A percentile compares a stretch with the other conserved stretches of the same genome.
Conservation (phyloP, 2,329 filamentous ascomycete genomes). For the Curvularia verruculosa region DNA sequence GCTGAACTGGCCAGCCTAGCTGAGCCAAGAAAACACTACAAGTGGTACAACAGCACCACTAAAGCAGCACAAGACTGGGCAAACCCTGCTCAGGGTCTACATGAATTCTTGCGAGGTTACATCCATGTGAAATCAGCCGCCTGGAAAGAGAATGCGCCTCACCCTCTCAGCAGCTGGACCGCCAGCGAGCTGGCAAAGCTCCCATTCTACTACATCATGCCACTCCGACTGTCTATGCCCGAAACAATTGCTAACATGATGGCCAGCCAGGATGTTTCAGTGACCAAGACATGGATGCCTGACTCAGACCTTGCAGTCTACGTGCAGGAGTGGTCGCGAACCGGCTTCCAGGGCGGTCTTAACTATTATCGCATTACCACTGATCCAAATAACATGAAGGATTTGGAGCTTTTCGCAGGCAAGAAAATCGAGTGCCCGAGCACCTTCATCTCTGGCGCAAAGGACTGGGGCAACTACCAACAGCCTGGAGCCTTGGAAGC, state of each 20-base stretch:
- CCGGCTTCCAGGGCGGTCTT: slow-evolving; percentile 68
- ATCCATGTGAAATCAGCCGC: slow-evolving; percentile 71
- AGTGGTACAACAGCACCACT: slow-evolving; percentile 66
- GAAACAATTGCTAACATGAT: slow-evolving; percentile 63
- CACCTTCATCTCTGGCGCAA: slow-evolving; percentile 65
- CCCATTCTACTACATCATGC: slow-evolving; percentile 74
- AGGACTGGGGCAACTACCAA: slow-evolving; percentile 73
- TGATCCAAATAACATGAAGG: slow-evolving; percentile 54
- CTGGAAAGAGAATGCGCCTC: slow-evolving; percentile 62
- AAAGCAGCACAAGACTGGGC: slow-evolving; percentile 57
- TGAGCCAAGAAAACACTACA: slow-evolving; percentile 71
- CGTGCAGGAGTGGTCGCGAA: slow-evolving; percentile 64
- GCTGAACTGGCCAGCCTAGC: slow-evolving; percentile 60
- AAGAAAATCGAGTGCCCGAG: slow-evolving; percentile 66
- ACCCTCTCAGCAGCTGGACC: slow-evolving; percentile 61
- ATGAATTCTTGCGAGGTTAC: slow-evolving; percentile 69
- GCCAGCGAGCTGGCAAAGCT: slow-evolving; percentile 64
- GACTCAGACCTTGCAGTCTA: slow-evolving; percentile 66
- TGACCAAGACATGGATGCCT: slow-evolving; percentile 61
- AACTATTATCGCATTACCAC: slow-evolving; percentile 72
- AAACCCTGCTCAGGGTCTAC: slow-evolving; percentile 58
- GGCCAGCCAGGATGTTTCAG: slow-evolving; percentile 56
- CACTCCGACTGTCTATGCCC: slow-evolving; percentile 63
- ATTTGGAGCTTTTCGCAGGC: slow-evolving; percentile 65
- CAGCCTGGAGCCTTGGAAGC: slow-evolving; percentile 68